phyloP scores from a whole-genome alignment of 805 yeast genomes.

The Martiniozyma abietophila region DNA sequence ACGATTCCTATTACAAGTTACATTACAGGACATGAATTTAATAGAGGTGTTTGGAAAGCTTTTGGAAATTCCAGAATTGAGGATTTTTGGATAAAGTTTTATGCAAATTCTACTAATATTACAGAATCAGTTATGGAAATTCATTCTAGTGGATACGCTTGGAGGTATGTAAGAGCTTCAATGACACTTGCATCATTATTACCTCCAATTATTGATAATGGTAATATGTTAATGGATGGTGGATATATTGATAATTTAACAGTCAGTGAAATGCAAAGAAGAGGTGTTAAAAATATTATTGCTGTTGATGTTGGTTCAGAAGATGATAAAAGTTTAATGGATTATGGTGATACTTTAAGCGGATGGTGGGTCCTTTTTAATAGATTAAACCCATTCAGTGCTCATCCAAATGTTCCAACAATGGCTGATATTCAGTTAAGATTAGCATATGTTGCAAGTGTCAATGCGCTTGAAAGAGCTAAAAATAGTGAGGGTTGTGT shows the following conservation, averaged over 20 bases:
- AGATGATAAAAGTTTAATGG: slow-evolving; percentile 84
- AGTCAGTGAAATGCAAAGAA: slow-evolving; percentile 80
- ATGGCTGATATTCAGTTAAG: slow-evolving; percentile 93
- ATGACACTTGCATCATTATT: slow-evolving; percentile 93
- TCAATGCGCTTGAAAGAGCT: slow-evolving; percentile 83
- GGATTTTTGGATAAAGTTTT: slow-evolving; percentile 89
- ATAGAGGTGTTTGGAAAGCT: slow-evolving; percentile 94
- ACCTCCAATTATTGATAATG: slow-evolving; percentile 83
- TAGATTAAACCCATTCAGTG: slow-evolving; percentile 83
- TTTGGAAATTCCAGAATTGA: slow-evolving; percentile 90
- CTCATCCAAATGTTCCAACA: slow-evolving; percentile 81
- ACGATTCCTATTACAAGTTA: slow-evolving; percentile 93
- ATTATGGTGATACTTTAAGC: slow-evolving; percentile 85
- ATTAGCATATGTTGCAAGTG: slow-evolving; percentile 90
- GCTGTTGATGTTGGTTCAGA: slow-evolving; percentile 96
- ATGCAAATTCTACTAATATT: slow-evolving; percentile 87
- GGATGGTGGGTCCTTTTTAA: slow-evolving; percentile 88
- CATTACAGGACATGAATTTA: slow-evolving; percentile 95
- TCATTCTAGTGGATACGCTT: slow-evolving; percentile 85
- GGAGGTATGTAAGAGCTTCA: slow-evolving; percentile 93
- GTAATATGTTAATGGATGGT: slow-evolving; percentile 90
- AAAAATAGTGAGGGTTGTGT: slow-evolving; percentile 77
- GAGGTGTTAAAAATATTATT: slow-evolving; percentile 78
- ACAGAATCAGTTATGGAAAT: slow-evolving; percentile 94
- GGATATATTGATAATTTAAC: slow-evolving; percentile 94